These are phyloP conservation scores for Fonsecaea pugnacius DNA, from an alignment of 2,329 filamentous ascomycete genomes.

Conservation along the genomic window DNA sequence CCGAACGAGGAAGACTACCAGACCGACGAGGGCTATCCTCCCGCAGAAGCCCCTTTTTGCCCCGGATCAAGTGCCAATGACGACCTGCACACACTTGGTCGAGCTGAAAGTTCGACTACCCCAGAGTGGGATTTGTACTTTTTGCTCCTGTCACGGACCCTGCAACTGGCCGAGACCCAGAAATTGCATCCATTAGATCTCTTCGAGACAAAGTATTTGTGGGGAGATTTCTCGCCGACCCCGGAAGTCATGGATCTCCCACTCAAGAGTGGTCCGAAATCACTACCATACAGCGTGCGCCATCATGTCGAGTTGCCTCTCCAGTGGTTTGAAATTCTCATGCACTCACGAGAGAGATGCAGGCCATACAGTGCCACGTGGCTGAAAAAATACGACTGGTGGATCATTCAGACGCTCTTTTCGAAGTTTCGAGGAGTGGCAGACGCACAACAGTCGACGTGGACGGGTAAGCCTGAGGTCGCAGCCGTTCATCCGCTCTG, in stretches of 20 bases:
- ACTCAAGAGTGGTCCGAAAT: constrained; percentile 36
- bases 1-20: constrained; percentile 33
- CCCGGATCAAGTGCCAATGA: constrained; percentile 60
- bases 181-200: constrained; percentile 63
- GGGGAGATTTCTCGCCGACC: constrained; percentile 61
- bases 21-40: constrained; percentile 34
- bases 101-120: constrained; percentile 61
- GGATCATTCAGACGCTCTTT: constrained; percentile 85
- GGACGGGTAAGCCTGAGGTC: constrained; percentile 83
- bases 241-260: constrained; percentile 38
- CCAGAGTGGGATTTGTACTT: constrained; percentile 65
- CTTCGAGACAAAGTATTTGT: constrained; percentile 66
- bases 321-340: constrained; percentile 61
- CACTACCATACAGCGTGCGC: constrained; percentile 65
- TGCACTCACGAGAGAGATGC: constrained; percentile 44
- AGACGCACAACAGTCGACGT: constrained; percentile 76
- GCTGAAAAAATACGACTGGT: constrained; percentile 51
- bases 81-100: constrained; percentile 61
- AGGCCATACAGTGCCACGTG: constrained; percentile 57
- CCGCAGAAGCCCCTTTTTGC: constrained; percentile 33
- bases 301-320: constrained; percentile 63
- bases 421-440: constrained; percentile 93
- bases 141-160: constrained; percentile 61
- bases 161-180: constrained; percentile 66
- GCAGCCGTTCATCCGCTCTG: constrained; percentile 93